A percentile compares a stretch with the other conserved stretches of the same genome.
phyloP scores from a whole-genome alignment of 345 rosid genomes.

The Trapa bicornis region DNA sequence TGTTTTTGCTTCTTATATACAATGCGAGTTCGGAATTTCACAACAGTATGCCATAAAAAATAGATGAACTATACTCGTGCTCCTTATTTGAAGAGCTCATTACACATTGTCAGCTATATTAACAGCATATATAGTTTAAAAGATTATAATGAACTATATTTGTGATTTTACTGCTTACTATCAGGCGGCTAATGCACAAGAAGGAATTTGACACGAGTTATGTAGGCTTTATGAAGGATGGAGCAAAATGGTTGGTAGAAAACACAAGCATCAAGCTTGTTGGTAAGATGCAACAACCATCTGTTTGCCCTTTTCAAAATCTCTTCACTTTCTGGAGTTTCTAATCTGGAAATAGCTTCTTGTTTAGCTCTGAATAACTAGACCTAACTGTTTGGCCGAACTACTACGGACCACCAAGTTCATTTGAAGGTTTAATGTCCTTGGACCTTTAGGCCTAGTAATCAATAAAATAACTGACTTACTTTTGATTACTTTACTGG shows the following conservation, averaged over 20 bases:
- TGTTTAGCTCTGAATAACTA: background rate
- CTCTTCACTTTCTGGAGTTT: background rate
- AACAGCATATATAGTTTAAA: background rate
- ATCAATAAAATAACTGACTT: background rate
- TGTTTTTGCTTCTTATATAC: background rate
- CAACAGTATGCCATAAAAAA: background rate
- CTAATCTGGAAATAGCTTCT: background rate
- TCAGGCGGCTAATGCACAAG: constrained; percentile 63
- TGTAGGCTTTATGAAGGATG: constrained; percentile 62
- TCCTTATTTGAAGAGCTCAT: background rate
- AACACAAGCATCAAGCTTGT: constrained; percentile 71
- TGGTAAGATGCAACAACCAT: constrained; percentile 24
- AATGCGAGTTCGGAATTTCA: background rate
- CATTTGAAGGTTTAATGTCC: background rate
- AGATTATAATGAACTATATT: background rate
- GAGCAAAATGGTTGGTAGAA: constrained; percentile 70
- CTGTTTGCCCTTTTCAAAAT: background rate
- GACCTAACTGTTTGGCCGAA: background rate
- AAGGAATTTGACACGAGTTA: constrained; percentile 53
- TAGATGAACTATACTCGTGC: background rate
- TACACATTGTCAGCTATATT: background rate
- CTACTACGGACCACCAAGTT: background rate
- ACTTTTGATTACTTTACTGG: background rate
- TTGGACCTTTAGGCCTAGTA: background rate
- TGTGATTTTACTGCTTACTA: background rate